Evolutionary conservation across 2,329 filamentous ascomycete genomes (phyloP).

Genomic region (Thermomyces lanuginosus): DNA sequence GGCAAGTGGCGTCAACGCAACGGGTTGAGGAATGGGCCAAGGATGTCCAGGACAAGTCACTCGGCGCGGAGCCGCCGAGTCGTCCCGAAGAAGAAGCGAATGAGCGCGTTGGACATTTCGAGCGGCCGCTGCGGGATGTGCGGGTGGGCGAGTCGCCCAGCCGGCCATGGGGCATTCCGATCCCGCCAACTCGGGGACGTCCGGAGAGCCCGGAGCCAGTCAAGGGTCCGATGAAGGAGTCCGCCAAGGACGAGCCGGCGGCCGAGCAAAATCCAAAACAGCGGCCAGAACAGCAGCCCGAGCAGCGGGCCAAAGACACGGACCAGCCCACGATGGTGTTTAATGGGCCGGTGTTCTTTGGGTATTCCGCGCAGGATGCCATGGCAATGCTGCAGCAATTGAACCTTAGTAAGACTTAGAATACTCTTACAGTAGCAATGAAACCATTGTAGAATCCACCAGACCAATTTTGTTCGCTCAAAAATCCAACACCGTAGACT

Average conservation of each 20-base stretch:
- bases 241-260: too few species aligned
- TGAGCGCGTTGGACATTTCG: conserved; percentile 58
- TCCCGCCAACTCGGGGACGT: too few species aligned
- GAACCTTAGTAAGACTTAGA: too few species aligned
- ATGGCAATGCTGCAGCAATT: conserved; percentile 53
- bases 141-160: conserved; percentile 88
- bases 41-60: conserved; percentile 46
- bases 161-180: conserved; percentile 78
- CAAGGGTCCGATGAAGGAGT: too few species aligned
- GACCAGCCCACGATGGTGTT: too few species aligned
- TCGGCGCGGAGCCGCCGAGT: conserved; percentile 22
- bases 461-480: neutral
- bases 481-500: too few species aligned
- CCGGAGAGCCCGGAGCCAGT: too few species aligned
- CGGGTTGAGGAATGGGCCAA: conserved; percentile 79
- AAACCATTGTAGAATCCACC: neutral
- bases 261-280: too few species aligned
- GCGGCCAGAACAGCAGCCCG: too few species aligned
- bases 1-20: conserved; percentile 35
- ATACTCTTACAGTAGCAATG: too few species aligned
- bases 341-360: conserved; percentile 85
- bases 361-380: conserved; percentile 74
- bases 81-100: conserved; percentile 29
- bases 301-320: too few species aligned
- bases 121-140: conserved; percentile 71